Evolutionary conservation across 305 asterid genomes (phyloP), one percentile per base, ranked within the genome.

Genomic region (Ilex paraguariensis): DNA sequence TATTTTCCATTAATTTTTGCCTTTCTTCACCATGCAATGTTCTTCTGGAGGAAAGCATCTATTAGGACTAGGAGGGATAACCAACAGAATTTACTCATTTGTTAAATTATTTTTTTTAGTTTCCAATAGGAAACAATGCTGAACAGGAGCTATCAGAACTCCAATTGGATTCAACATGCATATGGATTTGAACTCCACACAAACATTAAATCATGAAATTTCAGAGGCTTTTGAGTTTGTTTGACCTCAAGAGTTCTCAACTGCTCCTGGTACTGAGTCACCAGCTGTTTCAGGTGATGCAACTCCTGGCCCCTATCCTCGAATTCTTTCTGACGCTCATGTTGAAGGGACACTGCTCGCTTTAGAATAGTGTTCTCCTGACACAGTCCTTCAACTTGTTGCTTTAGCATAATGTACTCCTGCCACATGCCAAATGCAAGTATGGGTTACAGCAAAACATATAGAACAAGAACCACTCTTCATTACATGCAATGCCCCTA

Each of bases 241-340:
- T 3, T 79, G 62, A 90, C 99, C 99, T 93, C 97, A 59, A 93
- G 99, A 51, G 88, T 93, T 68, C 96, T 82, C 59, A 93, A 70
- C 75, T 93, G 99, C 80, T 93, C 97, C 81, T 93, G 97, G 73
- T 90, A 93, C 64, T 87, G 95, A 73, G 89, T 70, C 61, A 84
- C 87, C 12, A 83, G 74, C 87, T 90, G 90, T 79, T 87, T 93
- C 74, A 93, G 75, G 75, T 83, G 91, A 76, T 85, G 84, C 79
- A 90, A 65, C 82, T 93, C 96, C 56, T 76, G 84, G 60, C 85
- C 93, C 73, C 64, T 80, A 63, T 86, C 90, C 59, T 93, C 96
- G 40, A 77, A 82, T 64, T 90, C 99, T 76, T 93, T 93, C 66
- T 86, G 99, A 10, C 96, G 85, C 69, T 90, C 97, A 68, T 90